Percentiles rank a stretch among this genome's conserved stretches.
phyloP scores from a whole-genome alignment of 129 eudicot species.

The Flaveria linearis region DNA sequence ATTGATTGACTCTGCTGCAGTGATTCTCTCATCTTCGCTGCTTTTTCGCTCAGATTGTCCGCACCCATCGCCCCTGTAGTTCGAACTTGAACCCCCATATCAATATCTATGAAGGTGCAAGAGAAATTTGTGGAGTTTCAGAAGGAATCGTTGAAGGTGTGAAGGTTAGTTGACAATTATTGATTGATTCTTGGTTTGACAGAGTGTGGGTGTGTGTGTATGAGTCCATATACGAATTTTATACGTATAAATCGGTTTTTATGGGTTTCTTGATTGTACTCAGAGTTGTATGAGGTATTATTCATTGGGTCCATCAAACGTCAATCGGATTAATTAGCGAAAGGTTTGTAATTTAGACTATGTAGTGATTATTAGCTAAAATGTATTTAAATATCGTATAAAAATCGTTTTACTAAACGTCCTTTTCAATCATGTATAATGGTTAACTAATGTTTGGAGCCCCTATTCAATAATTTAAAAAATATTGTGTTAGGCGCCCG shows the following conservation, averaged over 20 bases:
- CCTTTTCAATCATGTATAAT: no score
- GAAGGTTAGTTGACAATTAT: constrained; percentile 40
- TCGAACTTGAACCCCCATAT: constrained; percentile 56
- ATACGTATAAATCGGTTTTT: constrained; percentile 30
- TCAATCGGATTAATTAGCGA: no score
- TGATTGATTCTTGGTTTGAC: constrained; percentile 33
- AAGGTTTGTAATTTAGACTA: no score
- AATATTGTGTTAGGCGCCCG: no score
- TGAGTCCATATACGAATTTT: not conserved
- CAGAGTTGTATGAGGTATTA: not conserved
- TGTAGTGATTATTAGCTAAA: no score
- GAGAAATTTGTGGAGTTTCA: not conserved
- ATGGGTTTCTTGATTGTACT: not conserved
- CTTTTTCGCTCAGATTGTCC: constrained; percentile 72
- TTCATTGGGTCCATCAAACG: not conserved
- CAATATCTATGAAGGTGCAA: constrained; percentile 3
- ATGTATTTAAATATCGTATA: no score
- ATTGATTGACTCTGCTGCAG: constrained; percentile 76
- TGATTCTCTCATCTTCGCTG: constrained; percentile 86
- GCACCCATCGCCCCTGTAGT: constrained; percentile 37
- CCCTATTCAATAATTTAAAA: no score
- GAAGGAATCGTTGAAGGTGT: constrained; percentile 15
- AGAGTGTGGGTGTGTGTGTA: constrained; percentile 19
- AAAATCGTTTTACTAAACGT: no score
- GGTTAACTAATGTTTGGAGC: no score